Conservation (phyloP, 1,139 yeast genomes). For the Magnusiomyces sp. region DNA sequence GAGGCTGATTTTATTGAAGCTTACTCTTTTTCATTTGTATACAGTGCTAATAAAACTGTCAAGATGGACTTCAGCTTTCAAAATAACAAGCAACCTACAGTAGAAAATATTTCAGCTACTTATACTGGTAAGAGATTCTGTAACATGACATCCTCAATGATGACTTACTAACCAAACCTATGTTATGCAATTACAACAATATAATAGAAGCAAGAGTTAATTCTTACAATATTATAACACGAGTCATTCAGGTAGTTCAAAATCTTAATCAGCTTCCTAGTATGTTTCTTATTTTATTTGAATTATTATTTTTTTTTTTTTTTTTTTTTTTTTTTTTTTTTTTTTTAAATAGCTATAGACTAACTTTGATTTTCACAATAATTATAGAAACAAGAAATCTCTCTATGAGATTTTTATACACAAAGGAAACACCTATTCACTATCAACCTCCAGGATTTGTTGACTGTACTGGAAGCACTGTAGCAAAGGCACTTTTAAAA, state of each 20-base stretch:
- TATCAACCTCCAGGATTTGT: slow-evolving; percentile 15
- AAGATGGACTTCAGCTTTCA: slow-evolving; percentile 4
- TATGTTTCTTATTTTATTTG: background rate
- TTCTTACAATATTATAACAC: slow-evolving; percentile 7
- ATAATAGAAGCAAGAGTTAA: slow-evolving; percentile 10
- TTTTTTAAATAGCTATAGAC: background rate
- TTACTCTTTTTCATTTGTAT: slow-evolving; percentile 10
- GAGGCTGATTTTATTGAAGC: slow-evolving; percentile 10
- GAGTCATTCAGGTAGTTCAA: slow-evolving; percentile 11
- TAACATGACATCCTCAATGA: too few species aligned
- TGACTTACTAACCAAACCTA: too few species aligned
- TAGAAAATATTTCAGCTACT: too few species aligned
- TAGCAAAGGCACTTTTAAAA: background rate
- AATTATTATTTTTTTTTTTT: background rate
- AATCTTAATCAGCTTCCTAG: slow-evolving; percentile 8
- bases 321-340: background rate
- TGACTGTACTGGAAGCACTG: slow-evolving; percentile 8
- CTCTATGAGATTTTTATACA: slow-evolving; percentile 13
- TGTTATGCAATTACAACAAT: too few species aligned
- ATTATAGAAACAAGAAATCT: slow-evolving; percentile 8
- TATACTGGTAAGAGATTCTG: too few species aligned
- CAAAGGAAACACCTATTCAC: slow-evolving; percentile 10
- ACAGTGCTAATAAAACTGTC: slow-evolving; percentile 9
- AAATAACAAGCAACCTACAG: too few species aligned
- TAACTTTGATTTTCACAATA: background rate